Conservation (phyloP, 306 rosid genomes). For the barrel medic (Medicago truncatula) region DNA sequence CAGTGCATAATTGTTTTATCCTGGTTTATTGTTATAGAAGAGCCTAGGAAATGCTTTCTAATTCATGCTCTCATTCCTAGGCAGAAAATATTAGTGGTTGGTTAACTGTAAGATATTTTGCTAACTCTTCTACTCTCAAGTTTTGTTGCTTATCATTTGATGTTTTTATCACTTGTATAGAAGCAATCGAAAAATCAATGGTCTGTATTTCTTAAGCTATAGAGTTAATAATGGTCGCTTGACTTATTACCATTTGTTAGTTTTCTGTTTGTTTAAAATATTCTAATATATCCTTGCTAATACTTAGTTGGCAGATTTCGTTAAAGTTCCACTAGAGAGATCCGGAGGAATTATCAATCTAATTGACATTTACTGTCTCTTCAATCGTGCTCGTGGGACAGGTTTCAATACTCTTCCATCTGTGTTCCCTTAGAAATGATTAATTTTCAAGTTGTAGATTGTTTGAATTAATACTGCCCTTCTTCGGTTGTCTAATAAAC, state of each 20-base stretch:
- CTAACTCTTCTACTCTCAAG: constrained; percentile 4
- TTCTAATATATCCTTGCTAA: constrained; percentile 41
- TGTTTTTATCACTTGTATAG: constrained; percentile 8
- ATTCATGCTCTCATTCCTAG: neutral
- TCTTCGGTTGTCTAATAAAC: constrained; percentile 48
- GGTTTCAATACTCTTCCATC: constrained; percentile 52
- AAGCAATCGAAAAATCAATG: constrained; percentile 9
- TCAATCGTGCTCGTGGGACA: constrained; percentile 99
- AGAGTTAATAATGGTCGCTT: constrained; percentile 16
- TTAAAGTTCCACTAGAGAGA: constrained; percentile 83
- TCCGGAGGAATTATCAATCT: constrained; percentile 95
- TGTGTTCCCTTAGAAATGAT: constrained; percentile 29
- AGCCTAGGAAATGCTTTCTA: constrained; percentile 11
- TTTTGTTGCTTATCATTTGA: constrained; percentile 15
- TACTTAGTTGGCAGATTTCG: constrained; percentile 91
- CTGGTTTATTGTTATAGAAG: constrained; percentile 35
- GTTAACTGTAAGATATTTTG: constrained; percentile 19
- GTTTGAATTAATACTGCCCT: constrained; percentile 26
- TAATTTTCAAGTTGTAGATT: constrained; percentile 25
- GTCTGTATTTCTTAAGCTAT: constrained; percentile 20
- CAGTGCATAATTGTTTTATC: constrained; percentile 8
- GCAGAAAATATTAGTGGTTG: constrained; percentile 1
- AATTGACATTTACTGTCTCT: constrained; percentile 86
- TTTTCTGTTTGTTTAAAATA: constrained; percentile 28
- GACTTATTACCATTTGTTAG: constrained; percentile 32